Base-by-base conservation (phyloP, 257 asterid genomes). In the Fraxinus americana region DNA sequence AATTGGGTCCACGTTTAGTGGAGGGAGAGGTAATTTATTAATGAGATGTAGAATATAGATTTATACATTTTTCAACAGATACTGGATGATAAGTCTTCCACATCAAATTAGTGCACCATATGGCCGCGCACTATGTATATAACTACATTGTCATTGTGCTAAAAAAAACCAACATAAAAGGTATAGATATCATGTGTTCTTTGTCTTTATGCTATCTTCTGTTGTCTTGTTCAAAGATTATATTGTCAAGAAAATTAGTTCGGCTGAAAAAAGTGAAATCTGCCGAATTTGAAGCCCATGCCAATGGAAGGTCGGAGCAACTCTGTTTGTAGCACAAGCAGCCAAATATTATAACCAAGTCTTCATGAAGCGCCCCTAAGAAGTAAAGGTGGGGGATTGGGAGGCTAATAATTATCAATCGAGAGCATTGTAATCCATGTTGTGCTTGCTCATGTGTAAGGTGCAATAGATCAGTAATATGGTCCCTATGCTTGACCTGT, bases 401-500 rank as follows among this genome's bases (percentile, higher is more conserved):
- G 38, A 35, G 38, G 38, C 7, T 35, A 35, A 5, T 5, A 35
- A 35, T 35, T 35, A 36, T 36, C 39, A 36, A 36, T 36, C 8
- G 39, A 36, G 39, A 6, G 11, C 41, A 38, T 38, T 38, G 41
- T 38, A 38, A 38, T 80, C 80, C 30, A 23, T 76, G 4, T 71
- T 75, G 35, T 32, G 52, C 21, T 80, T 80, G 38, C 23, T 34
- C 39, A 80, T 70, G 16, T 75, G 57, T 38, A 80, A 59, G 27
- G 83, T 74, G 52, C 68, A 80, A 70, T 68, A 80, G 21, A 80
- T 80, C 35, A 80, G 74, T 9, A 80, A 57, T 7, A 80, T 68
- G 32, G 83, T 80, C 75, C 83, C 83, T 41, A 80, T 30, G 67
- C 83, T 54, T 67, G 83, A 75, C 79, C 83, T 80, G 80, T 75